phyloP scores from a whole-genome alignment of 1,284 basidiomycete genomes.

The Rugiboletus extremiorientalis region DNA sequence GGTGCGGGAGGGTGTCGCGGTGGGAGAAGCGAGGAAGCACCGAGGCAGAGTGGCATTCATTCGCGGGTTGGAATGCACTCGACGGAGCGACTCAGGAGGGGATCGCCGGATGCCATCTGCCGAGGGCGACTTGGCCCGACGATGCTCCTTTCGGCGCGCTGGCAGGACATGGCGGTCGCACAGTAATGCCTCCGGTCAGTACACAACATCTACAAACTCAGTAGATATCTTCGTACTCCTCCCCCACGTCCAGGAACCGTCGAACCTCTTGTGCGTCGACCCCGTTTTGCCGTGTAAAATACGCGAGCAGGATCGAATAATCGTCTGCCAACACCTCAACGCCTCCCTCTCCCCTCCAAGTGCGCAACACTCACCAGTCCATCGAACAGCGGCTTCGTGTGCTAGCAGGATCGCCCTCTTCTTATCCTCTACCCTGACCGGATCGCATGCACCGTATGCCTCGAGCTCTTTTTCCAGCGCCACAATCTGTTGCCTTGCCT shows the following conservation, averaged over 20 bases:
- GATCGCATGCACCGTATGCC: conserved; percentile 82
- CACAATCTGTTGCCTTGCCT: conserved; percentile 53
- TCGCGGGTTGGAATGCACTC: conserved; percentile 26
- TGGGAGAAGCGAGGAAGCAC: neutral
- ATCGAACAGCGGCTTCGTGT: conserved; percentile 76
- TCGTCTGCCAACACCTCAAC: conserved; percentile 44
- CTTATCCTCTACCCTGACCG: conserved; percentile 74
- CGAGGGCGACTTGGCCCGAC: conserved; percentile 21
- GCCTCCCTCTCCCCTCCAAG: neutral
- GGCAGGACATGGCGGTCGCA: conserved; percentile 9
- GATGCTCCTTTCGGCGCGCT: conserved; percentile 25
- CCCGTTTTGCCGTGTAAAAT: conserved; percentile 64
- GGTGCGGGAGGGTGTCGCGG: conserved; percentile 2
- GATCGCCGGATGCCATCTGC: conserved; percentile 16
- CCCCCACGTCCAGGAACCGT: conserved; percentile 60
- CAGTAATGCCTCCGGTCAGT: conserved; percentile 19
- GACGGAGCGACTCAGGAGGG: neutral
- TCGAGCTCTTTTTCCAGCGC: conserved; percentile 68
- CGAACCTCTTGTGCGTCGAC: conserved; percentile 60
- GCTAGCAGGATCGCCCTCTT: conserved; percentile 67
- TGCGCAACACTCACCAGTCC: conserved; percentile 67
- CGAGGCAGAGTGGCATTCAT: conserved; percentile 3
- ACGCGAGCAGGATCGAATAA: conserved; percentile 56
- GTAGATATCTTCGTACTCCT: conserved; percentile 73
- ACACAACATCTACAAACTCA: conserved; percentile 31